A percentile compares a stretch with the other conserved stretches of the same genome.
These are phyloP conservation scores for Chalciporus pseudorubinellus DNA, from an alignment of 768 basidiomycete genomes.

Conservation along the genomic window DNA sequence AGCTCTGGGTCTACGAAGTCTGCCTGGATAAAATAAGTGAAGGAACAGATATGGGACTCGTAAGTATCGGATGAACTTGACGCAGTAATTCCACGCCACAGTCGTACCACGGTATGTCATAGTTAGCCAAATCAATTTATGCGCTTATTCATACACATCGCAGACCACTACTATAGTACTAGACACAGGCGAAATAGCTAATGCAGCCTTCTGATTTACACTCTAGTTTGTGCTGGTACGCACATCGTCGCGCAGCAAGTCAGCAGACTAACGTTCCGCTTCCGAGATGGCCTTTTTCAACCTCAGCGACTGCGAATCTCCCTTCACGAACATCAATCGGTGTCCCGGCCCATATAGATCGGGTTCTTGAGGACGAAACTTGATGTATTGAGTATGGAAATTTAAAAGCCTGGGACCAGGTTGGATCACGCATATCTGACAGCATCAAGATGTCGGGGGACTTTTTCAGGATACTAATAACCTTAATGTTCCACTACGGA, in stretches of 20 bases:
- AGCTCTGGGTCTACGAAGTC: neutral
- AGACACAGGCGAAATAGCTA: no score
- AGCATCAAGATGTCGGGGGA: no score
- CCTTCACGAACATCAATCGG: neutral
- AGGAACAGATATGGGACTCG: neutral
- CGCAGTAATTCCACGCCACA: no score
- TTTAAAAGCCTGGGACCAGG: no score
- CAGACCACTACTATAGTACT: no score
- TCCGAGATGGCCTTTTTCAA: constrained; percentile 1
- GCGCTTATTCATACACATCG: no score
- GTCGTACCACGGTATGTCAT: no score
- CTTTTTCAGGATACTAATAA: neutral
- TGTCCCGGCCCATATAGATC: constrained; percentile 15
- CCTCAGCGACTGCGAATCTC: neutral
- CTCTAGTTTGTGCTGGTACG: no score
- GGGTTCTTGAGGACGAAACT: constrained; percentile 9
- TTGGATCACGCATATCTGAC: constrained; percentile 21
- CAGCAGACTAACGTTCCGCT: constrained; percentile 6
- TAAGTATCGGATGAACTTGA: no score
- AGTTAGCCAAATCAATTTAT: no score
- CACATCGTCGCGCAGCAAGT: constrained; percentile 7
- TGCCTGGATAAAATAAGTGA: neutral
- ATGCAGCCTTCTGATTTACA: no score
- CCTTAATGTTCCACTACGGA: constrained; percentile 42
- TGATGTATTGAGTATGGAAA: no score